Evolutionary conservation across 225 moss, liverwort and hornwort species (phyloP).

Genomic region (Thuidium tamariscinum): DNA sequence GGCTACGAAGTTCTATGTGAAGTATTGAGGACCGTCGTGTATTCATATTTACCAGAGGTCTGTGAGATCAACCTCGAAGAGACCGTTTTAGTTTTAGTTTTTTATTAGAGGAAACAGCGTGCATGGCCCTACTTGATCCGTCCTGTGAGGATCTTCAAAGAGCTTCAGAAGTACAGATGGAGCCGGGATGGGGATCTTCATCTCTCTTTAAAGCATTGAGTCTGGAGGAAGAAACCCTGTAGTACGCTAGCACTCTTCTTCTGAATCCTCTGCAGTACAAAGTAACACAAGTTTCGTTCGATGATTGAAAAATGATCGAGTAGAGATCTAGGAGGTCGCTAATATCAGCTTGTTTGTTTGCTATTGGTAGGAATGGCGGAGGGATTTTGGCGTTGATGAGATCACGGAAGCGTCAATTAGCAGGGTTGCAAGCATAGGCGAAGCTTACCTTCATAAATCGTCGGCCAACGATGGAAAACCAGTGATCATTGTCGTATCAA

Average conservation of each 20-base stretch:
- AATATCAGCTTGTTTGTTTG: not conserved
- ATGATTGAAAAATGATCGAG: not conserved
- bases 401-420: conserved; percentile 39
- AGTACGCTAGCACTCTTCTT: not conserved
- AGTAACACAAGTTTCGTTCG: not conserved
- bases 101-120: not conserved
- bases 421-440: conserved; percentile 24
- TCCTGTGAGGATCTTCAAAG: not conserved
- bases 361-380: conserved; percentile 36
- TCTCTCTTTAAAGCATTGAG: not conserved
- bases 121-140: not conserved
- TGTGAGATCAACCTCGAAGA: not conserved
- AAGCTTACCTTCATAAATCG: conserved; percentile 51
- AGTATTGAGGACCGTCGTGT: not conserved
- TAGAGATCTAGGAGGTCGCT: not conserved
- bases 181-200: not conserved
- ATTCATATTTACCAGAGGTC: not conserved
- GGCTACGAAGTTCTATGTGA: not conserved
- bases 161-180: not conserved
- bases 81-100: too few species aligned
- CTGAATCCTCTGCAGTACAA: not conserved
- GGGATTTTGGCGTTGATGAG: conserved; percentile 51
- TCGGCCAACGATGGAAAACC: conserved; percentile 37
- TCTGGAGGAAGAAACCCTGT: not conserved
- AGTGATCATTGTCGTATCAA: conserved; percentile 47